phyloP scores from a whole-genome alignment of 768 basidiomycete species.

The Cystobasidium tubakii region DNA sequence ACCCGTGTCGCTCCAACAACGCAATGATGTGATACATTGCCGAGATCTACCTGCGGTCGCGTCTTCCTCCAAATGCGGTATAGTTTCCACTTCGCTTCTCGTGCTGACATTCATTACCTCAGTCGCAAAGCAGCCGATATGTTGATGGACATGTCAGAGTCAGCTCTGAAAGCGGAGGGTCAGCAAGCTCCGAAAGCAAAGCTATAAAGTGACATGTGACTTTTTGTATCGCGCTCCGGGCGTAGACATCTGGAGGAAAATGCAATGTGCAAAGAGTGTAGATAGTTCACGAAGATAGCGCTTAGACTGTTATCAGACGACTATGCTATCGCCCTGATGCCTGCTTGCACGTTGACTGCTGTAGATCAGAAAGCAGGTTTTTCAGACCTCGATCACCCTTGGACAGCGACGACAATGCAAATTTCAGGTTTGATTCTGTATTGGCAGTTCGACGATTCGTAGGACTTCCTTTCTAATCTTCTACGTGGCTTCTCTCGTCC shows the following conservation, averaged over 20 bases:
- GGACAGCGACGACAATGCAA: neutral
- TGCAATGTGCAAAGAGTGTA: neutral
- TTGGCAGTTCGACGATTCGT: neutral
- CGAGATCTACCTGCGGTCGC: too few relatives aligned
- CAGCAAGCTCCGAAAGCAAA: constrained; percentile 33
- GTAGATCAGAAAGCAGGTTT: neutral
- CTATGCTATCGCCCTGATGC: too few relatives aligned
- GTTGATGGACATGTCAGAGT: constrained; percentile 43
- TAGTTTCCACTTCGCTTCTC: too few relatives aligned
- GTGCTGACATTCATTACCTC: neutral
- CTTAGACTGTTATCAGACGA: too few relatives aligned
- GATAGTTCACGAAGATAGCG: too few relatives aligned
- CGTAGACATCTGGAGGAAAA: neutral
- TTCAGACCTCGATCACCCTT: constrained; percentile 3
- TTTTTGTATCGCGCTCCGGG: neutral
- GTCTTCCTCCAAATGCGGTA: too few relatives aligned
- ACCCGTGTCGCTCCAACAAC: too few relatives aligned
- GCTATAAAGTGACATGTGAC: constrained; percentile 25
- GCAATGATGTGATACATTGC: too few relatives aligned
- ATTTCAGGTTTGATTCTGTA: neutral
- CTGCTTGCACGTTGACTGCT: too few relatives aligned
- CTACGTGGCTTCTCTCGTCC: neutral
- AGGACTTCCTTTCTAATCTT: neutral
- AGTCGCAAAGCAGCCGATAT: constrained; percentile 42
- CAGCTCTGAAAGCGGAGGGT: constrained; percentile 16